Evolutionary conservation across 192 early-diverging fungal genomes (phyloP), one percentile per base, ranked within the genome.

Genomic region (Backusella macrospora): DNA sequence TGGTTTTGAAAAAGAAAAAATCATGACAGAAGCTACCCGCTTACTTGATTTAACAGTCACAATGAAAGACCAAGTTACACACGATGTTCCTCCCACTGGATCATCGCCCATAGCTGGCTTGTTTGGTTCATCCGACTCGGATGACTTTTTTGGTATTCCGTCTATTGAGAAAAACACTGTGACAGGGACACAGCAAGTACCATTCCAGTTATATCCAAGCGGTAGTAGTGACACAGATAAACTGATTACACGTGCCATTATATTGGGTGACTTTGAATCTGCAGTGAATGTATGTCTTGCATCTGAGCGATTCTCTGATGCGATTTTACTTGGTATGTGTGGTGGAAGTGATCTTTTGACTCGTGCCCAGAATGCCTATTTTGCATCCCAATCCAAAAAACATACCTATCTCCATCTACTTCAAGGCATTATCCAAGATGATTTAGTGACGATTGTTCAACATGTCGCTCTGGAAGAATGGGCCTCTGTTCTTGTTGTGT

Each of bases 401-500:
- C 86, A 9, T 2, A 1, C 90, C 42, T 98, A 98, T 75, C 76
- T 94, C 15, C 92, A 93, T 43, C 84, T 98, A 1, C 78, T 99
- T 62, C 85, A 96, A 72, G 86, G 88, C 64, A 88, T 99, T 52
- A 88, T 93, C 1, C 80, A 87, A 12, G 90, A 89, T 21, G 93
- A 98, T 75, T 78, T 98, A 66, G 79, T 75, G 13, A 92, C 95
- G 77, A 84, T 98, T 64, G 95, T 97, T 0, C 79, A 83, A 47
- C 87, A 92, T 63, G 90, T 89, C 1, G 85, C 89, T 46, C 73
- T 98, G 70, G 84, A 86, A 26, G 92, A 92, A 62, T 99, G 98
- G 98, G 91, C 94, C 76, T 93, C 98, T 74, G 83, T 96, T 34
- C 80, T 98, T 37, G 96, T 95, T 8, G 83, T 98, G 4, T 86